Evolutionary conservation across 2,329 filamentous ascomycete genomes (phyloP).

Genomic region (Tolypocladium tundrense): DNA sequence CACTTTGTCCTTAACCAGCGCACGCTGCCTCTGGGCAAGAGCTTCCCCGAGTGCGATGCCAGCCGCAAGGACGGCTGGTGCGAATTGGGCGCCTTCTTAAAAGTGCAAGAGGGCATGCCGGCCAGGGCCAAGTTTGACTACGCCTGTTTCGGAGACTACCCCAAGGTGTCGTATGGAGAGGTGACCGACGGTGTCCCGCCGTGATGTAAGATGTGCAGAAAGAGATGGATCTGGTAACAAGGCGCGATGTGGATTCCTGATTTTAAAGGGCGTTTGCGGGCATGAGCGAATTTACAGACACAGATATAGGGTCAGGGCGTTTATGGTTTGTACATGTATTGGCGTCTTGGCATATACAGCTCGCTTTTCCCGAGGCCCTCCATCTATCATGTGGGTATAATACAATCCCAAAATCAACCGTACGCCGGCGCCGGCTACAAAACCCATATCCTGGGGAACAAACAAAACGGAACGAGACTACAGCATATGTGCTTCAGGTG

Average conservation of each 20-base stretch:
- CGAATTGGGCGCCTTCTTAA: conserved; percentile 57
- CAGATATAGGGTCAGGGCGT: not conserved
- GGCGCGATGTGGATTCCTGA: not conserved
- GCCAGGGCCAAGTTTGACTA: conserved; percentile 51
- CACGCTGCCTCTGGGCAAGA: conserved; percentile 57
- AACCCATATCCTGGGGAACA: not conserved
- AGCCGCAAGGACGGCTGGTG: conserved; percentile 66
- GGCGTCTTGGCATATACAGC: not conserved
- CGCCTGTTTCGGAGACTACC: conserved; percentile 52
- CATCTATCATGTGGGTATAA: conserved; percentile 2
- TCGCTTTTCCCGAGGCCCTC: not conserved
- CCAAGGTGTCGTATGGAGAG: conserved; percentile 24
- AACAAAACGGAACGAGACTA: not conserved
- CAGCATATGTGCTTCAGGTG: too few relatives aligned
- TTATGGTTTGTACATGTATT: not conserved
- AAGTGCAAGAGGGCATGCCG: conserved; percentile 49
- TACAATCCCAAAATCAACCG: not conserved
- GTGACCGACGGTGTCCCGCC: conserved; percentile 26
- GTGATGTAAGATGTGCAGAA: not conserved
- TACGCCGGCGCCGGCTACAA: conserved; percentile 8
- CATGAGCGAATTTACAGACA: not conserved
- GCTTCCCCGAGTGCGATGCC: conserved; percentile 53
- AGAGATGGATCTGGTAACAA: not conserved
- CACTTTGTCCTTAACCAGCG: conserved; percentile 68
- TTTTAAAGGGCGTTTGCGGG: not conserved